Evolutionary conservation across 495 filamentous ascomycete species (phyloP).

Genomic region (Tetracladium marchalianum): DNA sequence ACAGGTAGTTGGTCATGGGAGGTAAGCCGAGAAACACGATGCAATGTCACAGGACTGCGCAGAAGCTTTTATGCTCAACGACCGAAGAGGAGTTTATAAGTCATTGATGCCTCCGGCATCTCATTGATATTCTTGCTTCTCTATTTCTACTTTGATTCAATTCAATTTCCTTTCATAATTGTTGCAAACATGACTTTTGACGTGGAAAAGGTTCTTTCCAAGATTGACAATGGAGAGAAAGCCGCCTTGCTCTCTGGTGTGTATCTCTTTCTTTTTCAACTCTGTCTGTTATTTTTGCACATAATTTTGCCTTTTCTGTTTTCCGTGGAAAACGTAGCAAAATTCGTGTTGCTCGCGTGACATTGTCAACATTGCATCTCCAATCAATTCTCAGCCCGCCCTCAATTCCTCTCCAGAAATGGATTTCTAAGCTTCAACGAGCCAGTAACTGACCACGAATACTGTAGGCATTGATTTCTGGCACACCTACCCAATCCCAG

Average conservation of each 20-base stretch:
- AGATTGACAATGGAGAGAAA: slow-evolving; percentile 52
- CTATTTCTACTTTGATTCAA: no score
- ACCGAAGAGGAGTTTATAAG: no score
- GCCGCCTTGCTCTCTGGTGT: slow-evolving; percentile 48
- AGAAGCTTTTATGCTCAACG: no score
- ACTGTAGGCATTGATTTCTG: slow-evolving; percentile 58
- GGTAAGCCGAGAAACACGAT: no score
- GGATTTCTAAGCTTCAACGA: background rate
- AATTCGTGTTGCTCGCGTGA: no score
- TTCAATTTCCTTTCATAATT: no score
- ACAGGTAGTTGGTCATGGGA: no score
- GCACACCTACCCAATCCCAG: slow-evolving; percentile 48
- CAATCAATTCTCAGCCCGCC: background rate
- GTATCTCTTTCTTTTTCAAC: slow-evolving; percentile 3
- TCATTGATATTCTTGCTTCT: no score
- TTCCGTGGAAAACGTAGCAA: no score
- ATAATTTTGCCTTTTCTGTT: background rate
- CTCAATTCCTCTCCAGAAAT: background rate
- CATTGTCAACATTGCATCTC: no score
- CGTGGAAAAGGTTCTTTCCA: slow-evolving; percentile 47
- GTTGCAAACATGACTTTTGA: slow-evolving; percentile 25
- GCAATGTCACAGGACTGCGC: no score
- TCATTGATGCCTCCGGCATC: no score
- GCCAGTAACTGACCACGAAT: background rate
- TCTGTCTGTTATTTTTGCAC: background rate